phyloP scores from a whole-genome alignment of 371 early-diverging fungal genomes.

The Vairimorpha ceranae region DNA sequence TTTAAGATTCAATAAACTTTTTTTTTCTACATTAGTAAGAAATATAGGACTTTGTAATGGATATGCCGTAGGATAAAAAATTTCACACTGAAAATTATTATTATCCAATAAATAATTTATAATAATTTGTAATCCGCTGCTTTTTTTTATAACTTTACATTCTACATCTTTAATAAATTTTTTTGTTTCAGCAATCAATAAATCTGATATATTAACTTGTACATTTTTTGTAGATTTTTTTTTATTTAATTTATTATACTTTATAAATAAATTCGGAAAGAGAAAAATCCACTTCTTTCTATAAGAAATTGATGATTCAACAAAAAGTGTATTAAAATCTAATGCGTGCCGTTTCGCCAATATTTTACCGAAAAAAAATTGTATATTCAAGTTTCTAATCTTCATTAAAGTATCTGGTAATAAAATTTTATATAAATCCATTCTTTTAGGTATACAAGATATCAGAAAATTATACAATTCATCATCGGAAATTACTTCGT shows the following conservation, averaged over 20 bases:
- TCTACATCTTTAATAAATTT: background rate
- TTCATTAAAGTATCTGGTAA: conserved; percentile 6
- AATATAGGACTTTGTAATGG: conserved; percentile 26
- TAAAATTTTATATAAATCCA: conserved; percentile 5
- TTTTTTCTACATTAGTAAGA: conserved; percentile 21
- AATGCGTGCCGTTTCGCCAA: conserved; percentile 13
- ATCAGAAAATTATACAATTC: conserved; percentile 12
- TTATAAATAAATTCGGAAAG: background rate
- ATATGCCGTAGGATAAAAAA: conserved; percentile 19
- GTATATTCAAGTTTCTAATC: conserved; percentile 19
- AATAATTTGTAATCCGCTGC: conserved; percentile 5
- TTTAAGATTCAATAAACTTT: conserved; percentile 30
- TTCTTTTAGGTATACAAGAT: background rate
- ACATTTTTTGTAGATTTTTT: background rate
- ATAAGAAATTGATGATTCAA: background rate
- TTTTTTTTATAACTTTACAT: background rate
- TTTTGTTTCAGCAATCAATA: background rate
- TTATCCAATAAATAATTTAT: conserved; percentile 5
- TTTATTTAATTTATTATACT: background rate
- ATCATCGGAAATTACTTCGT: background rate
- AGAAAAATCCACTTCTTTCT: background rate
- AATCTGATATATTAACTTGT: background rate
- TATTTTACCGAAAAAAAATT: conserved; percentile 21
- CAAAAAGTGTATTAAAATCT: background rate
- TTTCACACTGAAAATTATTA: conserved; percentile 3